A percentile compares a stretch with the other conserved stretches of the same genome.
These are phyloP conservation scores for Castanea crenata DNA, from an alignment of 306 rosid genomes.

Conservation along the genomic window DNA sequence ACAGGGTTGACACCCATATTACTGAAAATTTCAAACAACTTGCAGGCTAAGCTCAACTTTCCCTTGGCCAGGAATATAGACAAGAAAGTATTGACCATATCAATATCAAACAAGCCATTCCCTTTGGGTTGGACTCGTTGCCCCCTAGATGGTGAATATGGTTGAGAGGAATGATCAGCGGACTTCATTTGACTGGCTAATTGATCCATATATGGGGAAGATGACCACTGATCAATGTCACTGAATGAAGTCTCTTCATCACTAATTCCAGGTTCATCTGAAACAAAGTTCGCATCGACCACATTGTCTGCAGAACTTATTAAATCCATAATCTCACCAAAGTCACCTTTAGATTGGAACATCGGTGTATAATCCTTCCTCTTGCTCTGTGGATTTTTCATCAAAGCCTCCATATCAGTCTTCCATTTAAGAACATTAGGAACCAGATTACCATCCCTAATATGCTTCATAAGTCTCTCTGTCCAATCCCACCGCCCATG, in stretches of 20 bases:
- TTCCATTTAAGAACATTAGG: conserved; percentile 76
- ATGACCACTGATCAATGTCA: conserved; percentile 62
- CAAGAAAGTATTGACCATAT: conserved; percentile 87
- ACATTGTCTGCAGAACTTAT: conserved; percentile 28
- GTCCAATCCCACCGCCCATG: conserved; percentile 78
- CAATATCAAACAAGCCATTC: conserved; percentile 53
- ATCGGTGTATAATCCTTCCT: conserved; percentile 59
- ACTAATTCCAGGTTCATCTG: conserved; percentile 20
- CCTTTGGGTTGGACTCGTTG: conserved; percentile 66
- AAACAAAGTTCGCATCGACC: conserved; percentile 8
- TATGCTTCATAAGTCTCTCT: conserved; percentile 78
- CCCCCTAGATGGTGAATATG: conserved; percentile 48
- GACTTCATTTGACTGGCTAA: conserved; percentile 55
- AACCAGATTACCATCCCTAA: conserved; percentile 68
- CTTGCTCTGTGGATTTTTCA: conserved; percentile 54
- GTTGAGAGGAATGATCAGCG: conserved; percentile 27
- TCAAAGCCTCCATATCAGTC: conserved; percentile 65
- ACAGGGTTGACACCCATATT: conserved; percentile 69
- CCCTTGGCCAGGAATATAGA: conserved; percentile 88
- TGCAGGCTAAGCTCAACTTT: conserved; percentile 82
- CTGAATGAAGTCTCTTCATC: conserved; percentile 18
- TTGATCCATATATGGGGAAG: conserved; percentile 78
- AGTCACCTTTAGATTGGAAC: conserved; percentile 64
- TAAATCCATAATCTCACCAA: conserved; percentile 49
- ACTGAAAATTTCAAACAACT: conserved; percentile 79